Conservation (phyloP, 192 early-diverging fungal species). For the Backusella westeae region DNA sequence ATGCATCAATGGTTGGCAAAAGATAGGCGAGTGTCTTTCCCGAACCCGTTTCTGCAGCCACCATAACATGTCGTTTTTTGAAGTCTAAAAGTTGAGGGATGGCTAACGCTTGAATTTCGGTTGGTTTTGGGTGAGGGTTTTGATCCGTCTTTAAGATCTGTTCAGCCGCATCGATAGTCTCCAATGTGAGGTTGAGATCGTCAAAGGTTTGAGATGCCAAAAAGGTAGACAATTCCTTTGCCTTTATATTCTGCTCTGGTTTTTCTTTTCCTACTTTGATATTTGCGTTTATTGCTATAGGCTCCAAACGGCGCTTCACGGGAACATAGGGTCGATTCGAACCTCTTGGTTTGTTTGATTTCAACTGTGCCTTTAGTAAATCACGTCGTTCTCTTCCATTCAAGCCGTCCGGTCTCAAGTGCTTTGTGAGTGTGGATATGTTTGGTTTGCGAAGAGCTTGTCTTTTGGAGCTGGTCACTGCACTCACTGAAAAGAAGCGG, state of each 20-base stretch:
- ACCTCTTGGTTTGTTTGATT: constrained; percentile 8
- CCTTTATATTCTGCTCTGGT: constrained; percentile 1
- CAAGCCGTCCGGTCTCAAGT: constrained; percentile 34
- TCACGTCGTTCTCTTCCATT: constrained; percentile 36
- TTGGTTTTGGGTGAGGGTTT: constrained; percentile 54
- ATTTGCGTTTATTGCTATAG: constrained; percentile 11
- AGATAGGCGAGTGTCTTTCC: constrained; percentile 93
- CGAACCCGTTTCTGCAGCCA: constrained; percentile 88
- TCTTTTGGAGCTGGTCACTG: constrained; percentile 15
- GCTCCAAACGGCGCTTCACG: constrained; percentile 31
- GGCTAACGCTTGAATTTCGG: constrained; percentile 81
- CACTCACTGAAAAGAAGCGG: constrained; percentile 15
- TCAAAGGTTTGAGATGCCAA: constrained; percentile 50
- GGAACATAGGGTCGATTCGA: constrained; percentile 27
- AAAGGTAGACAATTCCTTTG: constrained; percentile 19
- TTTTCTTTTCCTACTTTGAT: background rate
- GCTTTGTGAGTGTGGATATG: constrained; percentile 34
- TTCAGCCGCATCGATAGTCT: background rate
- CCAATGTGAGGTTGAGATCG: constrained; percentile 52
- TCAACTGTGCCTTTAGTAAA: constrained; percentile 17
- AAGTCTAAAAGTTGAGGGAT: constrained; percentile 68
- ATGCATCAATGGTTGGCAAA: constrained; percentile 69
- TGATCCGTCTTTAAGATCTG: background rate
- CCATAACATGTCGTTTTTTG: constrained; percentile 52
- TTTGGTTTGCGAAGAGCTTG: constrained; percentile 28